Percentiles rank a stretch among this genome's conserved stretches.
phyloP scores from a whole-genome alignment of 805 yeast genomes.

The Spathaspora passalidarum region DNA sequence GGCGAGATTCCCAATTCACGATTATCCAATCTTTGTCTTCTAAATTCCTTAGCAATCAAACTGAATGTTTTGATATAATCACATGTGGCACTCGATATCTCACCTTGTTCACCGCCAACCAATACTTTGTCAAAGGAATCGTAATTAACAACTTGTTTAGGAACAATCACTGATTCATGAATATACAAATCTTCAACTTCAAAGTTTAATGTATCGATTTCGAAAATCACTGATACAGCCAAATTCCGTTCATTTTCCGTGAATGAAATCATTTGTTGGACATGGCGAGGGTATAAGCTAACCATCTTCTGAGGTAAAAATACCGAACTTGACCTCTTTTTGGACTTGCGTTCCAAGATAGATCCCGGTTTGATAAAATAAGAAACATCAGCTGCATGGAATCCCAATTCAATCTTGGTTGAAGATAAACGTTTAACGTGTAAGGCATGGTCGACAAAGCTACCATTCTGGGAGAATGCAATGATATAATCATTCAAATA shows the following conservation, averaged over 20 bases:
- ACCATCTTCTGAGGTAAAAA: conserved; percentile 75
- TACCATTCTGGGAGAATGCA: conserved; percentile 58
- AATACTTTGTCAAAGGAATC: conserved; percentile 55
- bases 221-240: conserved; percentile 75
- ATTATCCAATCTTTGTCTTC: conserved; percentile 61
- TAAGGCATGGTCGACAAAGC: conserved; percentile 71
- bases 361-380: conserved; percentile 71
- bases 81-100: conserved; percentile 52
- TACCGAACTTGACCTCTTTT: conserved; percentile 86
- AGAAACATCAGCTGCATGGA: conserved; percentile 81
- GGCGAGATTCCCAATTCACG: conserved; percentile 46
- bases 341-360: conserved; percentile 79
- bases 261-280: conserved; percentile 61
- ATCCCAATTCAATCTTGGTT: conserved; percentile 72
- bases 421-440: conserved; percentile 66
- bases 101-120: conserved; percentile 23
- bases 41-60: conserved; percentile 64
- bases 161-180: conserved; percentile 66
- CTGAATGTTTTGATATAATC: conserved; percentile 64
- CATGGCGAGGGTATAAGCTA: conserved; percentile 63
- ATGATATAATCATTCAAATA: conserved; percentile 60
- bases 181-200: conserved; percentile 76
- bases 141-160: conserved; percentile 56
- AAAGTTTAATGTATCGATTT: conserved; percentile 66
- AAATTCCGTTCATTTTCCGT: conserved; percentile 57